Percentiles rank a stretch among this genome's conserved stretches.
phyloP scores from a whole-genome alignment of 148 eudicot genomes.

The Silene conica region DNA sequence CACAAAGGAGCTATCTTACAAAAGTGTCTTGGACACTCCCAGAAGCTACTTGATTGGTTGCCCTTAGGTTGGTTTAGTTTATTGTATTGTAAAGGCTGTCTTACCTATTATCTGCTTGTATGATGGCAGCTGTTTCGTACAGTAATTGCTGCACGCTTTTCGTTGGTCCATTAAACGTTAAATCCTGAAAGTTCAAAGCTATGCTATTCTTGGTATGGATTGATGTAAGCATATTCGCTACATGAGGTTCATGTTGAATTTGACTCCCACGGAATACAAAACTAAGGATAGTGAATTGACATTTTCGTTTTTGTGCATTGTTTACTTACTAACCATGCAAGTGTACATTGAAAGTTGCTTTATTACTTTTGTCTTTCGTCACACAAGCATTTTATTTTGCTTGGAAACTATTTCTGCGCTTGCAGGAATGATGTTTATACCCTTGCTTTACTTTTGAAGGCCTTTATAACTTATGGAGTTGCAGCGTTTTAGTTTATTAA shows the following conservation, averaged over 20 bases:
- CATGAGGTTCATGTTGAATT: neutral
- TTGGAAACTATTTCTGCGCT: neutral
- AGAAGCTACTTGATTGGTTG: no score
- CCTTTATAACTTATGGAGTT: neutral
- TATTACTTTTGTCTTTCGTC: neutral
- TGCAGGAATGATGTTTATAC: neutral
- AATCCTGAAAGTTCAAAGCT: neutral
- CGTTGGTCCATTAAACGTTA: neutral
- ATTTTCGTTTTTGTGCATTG: neutral
- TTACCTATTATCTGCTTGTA: neutral
- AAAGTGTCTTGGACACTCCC: no score
- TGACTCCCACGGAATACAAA: no score
- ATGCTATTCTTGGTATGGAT: neutral
- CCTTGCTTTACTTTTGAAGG: neutral
- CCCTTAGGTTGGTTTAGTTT: neutral
- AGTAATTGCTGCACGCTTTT: neutral
- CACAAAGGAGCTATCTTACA: no score
- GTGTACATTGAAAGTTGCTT: neutral
- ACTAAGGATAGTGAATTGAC: neutral
- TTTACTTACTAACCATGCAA: neutral
- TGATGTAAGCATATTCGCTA: neutral
- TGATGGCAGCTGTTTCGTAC: neutral
- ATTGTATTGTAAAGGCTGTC: neutral
- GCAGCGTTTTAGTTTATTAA: neutral
- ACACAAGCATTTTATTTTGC: neutral